A percentile compares a stretch with the other conserved stretches of the same genome.
Evolutionary conservation across 768 basidiomycete species (phyloP).

Genomic region (Clitopilus passeckerianus): DNA sequence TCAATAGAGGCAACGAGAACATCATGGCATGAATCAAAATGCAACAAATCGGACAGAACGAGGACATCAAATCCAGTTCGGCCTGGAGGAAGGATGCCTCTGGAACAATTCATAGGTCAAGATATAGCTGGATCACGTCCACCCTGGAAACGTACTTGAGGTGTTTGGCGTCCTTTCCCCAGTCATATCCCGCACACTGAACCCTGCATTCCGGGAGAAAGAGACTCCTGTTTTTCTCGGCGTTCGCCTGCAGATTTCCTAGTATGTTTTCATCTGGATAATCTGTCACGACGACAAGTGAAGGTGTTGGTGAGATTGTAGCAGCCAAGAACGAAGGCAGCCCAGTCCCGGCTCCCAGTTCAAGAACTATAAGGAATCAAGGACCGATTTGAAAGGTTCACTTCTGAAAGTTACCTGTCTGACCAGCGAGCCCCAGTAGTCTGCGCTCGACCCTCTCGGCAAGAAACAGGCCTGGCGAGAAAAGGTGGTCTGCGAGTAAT

Average conservation of each 20-base stretch:
- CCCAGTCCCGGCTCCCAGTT: slow-evolving; percentile 66
- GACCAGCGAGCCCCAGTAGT: slow-evolving; percentile 34
- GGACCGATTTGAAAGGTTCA: not conserved
- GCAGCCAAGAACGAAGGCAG: slow-evolving; percentile 61
- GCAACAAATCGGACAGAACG: slow-evolving; percentile 69
- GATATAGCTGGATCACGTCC: not conserved
- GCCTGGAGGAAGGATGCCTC: slow-evolving; percentile 13
- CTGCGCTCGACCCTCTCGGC: slow-evolving; percentile 62
- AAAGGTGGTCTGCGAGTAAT: slow-evolving; percentile 67
- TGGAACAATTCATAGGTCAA: slow-evolving; percentile 1
- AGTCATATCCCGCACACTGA: slow-evolving; percentile 50
- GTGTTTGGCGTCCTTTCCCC: slow-evolving; percentile 47
- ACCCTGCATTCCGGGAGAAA: slow-evolving; percentile 37
- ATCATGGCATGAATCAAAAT: slow-evolving; percentile 60
- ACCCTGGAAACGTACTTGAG: slow-evolving; percentile 38
- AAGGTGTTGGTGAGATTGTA: slow-evolving; percentile 37
- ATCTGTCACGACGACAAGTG: slow-evolving; percentile 59
- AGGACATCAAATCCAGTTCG: slow-evolving; percentile 48
- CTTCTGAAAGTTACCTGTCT: slow-evolving; percentile 29
- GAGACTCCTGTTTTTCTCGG: slow-evolving; percentile 39
- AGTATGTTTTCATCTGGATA: slow-evolving; percentile 63
- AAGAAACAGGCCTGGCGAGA: slow-evolving; percentile 63
- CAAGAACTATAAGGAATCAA: slow-evolving; percentile 45
- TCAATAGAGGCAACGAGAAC: slow-evolving; percentile 46
- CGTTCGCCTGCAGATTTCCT: slow-evolving; percentile 49